These are phyloP conservation scores for Biscogniauxia sp. DNA, from an alignment of 2,329 filamentous ascomycete species.

Conservation along the genomic window DNA sequence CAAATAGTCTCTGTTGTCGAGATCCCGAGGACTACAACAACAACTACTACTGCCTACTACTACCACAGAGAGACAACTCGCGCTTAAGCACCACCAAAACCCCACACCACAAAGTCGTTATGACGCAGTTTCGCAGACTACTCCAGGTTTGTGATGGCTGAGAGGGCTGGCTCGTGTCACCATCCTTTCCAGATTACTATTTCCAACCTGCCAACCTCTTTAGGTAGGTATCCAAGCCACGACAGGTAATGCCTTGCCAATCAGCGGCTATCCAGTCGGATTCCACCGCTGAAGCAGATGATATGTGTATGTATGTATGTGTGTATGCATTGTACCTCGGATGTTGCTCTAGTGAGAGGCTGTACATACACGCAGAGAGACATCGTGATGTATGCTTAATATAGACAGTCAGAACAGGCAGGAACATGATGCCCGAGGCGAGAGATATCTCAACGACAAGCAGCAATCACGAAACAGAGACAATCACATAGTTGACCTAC, in stretches of 20 bases:
- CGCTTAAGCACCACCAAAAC: background rate
- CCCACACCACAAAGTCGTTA: background rate
- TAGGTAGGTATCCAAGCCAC: background rate
- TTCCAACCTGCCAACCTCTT: background rate
- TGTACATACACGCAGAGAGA: background rate
- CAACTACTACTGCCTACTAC: too few relatives aligned
- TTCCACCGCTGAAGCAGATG: background rate
- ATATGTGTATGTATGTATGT: background rate
- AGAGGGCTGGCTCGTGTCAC: background rate
- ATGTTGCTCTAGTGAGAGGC: too few relatives aligned
- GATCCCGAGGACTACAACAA: too few relatives aligned
- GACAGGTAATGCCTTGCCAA: background rate
- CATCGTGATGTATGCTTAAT: slow-evolving; percentile 8
- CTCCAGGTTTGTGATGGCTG: background rate
- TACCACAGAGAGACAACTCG: background rate
- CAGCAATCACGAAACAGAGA: slow-evolving; percentile 6
- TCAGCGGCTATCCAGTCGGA: slow-evolving; percentile 4
- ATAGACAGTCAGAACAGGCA: slow-evolving; percentile 5
- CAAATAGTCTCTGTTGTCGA: too few relatives aligned
- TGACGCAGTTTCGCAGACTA: background rate
- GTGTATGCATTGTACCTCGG: too few relatives aligned
- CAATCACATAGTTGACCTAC: slow-evolving; percentile 3
- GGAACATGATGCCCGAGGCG: background rate
- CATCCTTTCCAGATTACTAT: background rate
- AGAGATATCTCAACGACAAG: background rate